Conservation (phyloP, 2,329 filamentous ascomycete genomes). For the Samsoniella hepiali region DNA sequence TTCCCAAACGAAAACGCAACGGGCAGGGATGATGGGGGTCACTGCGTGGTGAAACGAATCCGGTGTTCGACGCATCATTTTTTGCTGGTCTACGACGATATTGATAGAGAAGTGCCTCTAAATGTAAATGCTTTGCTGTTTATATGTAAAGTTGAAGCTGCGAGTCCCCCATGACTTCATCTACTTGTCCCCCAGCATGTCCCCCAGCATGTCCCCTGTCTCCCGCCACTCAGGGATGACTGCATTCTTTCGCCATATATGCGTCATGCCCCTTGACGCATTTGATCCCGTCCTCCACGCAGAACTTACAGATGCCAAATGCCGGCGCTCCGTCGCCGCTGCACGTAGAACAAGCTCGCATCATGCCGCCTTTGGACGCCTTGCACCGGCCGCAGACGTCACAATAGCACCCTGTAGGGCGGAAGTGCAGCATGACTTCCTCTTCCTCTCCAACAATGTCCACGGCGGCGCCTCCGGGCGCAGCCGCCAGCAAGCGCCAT, state of each 20-base stretch:
- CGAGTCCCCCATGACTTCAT: no score
- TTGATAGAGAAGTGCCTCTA: no score
- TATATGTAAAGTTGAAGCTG: no score
- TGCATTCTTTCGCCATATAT: no score
- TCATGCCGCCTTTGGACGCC: background rate
- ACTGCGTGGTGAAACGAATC: background rate
- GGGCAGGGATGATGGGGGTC: background rate
- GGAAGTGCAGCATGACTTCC: background rate
- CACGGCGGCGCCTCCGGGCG: background rate
- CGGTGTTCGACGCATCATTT: background rate
- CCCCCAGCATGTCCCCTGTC: no score
- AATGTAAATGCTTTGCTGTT: no score
- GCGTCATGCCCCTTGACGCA: no score
- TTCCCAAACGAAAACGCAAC: no score
- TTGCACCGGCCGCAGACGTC: background rate
- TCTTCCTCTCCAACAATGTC: background rate
- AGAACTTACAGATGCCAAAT: background rate
- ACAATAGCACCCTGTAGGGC: background rate
- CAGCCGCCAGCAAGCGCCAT: slow-evolving; percentile 1
- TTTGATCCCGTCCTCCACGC: background rate
- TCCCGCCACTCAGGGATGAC: no score
- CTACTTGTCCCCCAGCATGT: no score
- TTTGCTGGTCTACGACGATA: background rate
- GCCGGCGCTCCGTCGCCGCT: no score
- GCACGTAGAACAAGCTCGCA: background rate